Evolutionary conservation across 768 basidiomycete species (phyloP), one percentile per base, ranked within the genome.

Genomic region (Podaxis sp.): DNA sequence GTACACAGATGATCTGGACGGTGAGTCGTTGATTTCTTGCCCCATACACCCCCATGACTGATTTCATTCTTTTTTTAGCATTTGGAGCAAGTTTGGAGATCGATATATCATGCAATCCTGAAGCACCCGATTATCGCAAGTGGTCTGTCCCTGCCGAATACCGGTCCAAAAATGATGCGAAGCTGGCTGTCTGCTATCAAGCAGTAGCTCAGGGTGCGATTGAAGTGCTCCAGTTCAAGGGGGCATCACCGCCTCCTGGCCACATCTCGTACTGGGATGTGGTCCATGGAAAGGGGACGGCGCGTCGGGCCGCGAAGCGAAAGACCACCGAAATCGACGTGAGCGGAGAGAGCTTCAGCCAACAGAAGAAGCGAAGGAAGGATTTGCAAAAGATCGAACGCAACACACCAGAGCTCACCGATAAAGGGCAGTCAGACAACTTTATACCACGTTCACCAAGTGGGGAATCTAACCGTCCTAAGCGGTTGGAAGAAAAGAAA

Each of bases 141-240:
- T 90, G 82, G 67, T 68, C 70, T 0, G 81, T 81, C 6, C 71
- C 78, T 5, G 68, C 73, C 7, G 77, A 83, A 60, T 88, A 87
- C 67, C 76, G 80, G 44, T 80, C 73, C 28, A 86, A 84, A 65
- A 74, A 74, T 14, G 88, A 90, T 62, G 88, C 88, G 4, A 87
- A 81, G 68, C 72, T 77, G 14, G 87, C 84, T 13, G 87, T 82
- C 10, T 72, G 79, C 1, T 76, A 75, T 57, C 70, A 71, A 2
- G 89, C 87, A 2, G 81, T 79, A 14, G 74, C 84, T 62, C 70
- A 79, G 62, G 87, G 89, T 9, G 74, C 77, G 16, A 68, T 89
- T 44, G 86, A 89, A 61, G 78, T 86, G 48, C 68, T 89, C 23
- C 80, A 82, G n/a, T 85, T 82, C 66, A 75, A 70, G 25, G 85